These are phyloP conservation scores for Ilex aquifolium DNA, from an alignment of 257 asterid species.

Conservation along the genomic window DNA sequence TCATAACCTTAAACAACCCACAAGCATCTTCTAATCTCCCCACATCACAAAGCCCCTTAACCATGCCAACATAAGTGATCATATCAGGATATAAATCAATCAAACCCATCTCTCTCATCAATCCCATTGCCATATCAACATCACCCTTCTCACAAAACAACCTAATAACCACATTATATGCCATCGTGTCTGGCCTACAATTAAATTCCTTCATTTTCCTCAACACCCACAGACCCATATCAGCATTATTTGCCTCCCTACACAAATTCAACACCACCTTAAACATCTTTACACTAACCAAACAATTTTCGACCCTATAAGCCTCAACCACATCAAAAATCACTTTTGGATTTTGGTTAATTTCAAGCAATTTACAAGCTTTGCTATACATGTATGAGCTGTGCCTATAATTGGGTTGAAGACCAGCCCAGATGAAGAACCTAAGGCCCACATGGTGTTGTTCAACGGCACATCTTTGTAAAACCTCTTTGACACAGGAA, in stretches of 20 bases:
- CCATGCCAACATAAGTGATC: conserved; percentile 42
- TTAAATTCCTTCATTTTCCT: conserved; percentile 66
- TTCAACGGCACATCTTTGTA: conserved; percentile 43
- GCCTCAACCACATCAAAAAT: conserved; percentile 48
- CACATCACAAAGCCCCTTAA: conserved; percentile 59
- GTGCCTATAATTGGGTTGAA: conserved; percentile 61
- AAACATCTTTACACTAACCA: conserved; percentile 53
- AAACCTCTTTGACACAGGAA: conserved; percentile 47
- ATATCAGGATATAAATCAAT: conserved; percentile 71
- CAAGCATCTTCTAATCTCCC: conserved; percentile 69
- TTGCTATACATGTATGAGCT: conserved; percentile 40
- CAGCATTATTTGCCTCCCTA: conserved; percentile 62
- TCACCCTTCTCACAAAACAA: conserved; percentile 43
- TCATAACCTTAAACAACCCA: conserved; percentile 49
- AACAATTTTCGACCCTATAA: conserved; percentile 40
- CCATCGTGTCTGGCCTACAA: conserved; percentile 62
- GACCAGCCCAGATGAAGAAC: conserved; percentile 88
- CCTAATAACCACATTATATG: conserved; percentile 68
- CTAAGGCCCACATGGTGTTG: conserved; percentile 55
- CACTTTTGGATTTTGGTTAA: conserved; percentile 39
- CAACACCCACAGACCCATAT: conserved; percentile 66
- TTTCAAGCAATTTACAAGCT: conserved; percentile 54
- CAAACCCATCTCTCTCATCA: conserved; percentile 73
- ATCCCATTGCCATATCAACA: conserved; percentile 48
- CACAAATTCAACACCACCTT: conserved; percentile 70